phyloP scores from a whole-genome alignment of 768 basidiomycete genomes.

The Suillus sp. region DNA sequence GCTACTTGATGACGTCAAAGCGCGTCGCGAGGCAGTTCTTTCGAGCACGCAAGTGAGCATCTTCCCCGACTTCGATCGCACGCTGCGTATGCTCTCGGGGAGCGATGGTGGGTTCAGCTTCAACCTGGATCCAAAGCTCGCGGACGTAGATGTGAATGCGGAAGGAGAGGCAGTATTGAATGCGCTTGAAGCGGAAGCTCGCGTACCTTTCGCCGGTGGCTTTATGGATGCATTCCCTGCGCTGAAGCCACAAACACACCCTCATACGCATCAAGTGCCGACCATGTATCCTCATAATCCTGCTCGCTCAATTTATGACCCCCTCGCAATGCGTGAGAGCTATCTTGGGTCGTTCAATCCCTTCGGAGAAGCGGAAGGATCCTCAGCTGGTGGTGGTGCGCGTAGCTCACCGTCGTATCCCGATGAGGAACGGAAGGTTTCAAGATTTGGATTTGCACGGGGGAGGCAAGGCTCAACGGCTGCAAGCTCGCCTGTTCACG shows the following conservation, averaged over 20 bases:
- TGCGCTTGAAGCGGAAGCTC: conserved; percentile 50
- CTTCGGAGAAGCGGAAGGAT: conserved; percentile 66
- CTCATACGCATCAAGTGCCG: conserved; percentile 28
- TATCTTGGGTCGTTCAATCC: conserved; percentile 83
- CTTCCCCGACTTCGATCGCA: conserved; percentile 90
- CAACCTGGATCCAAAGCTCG: conserved; percentile 80
- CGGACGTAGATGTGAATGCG: conserved; percentile 43
- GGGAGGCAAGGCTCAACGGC: conserved; percentile 62
- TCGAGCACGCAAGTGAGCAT: conserved; percentile 51
- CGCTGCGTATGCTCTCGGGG: conserved; percentile 72
- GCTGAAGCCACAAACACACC: conserved; percentile 40
- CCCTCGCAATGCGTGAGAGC: conserved; percentile 44
- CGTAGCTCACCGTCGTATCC: conserved; percentile 48
- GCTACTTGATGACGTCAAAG: conserved; percentile 80
- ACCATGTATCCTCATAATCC: conserved; percentile 50
- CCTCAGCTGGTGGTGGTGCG: conserved; percentile 30
- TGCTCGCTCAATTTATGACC: conserved; percentile 58
- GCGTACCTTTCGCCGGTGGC: conserved; percentile 60
- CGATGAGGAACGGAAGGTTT: conserved; percentile 66
- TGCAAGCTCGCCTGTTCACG: conserved; percentile 60
- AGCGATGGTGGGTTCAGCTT: conserved; percentile 78
- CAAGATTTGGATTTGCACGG: conserved; percentile 80
- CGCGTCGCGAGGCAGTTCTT: conserved; percentile 62
- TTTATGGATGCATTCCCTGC: conserved; percentile 75
- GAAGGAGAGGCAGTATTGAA: conserved; percentile 41